Percentiles rank a stretch among this genome's conserved stretches.
Evolutionary conservation across 345 rosid species (phyloP).

Genomic region (Passiflora organensis): DNA sequence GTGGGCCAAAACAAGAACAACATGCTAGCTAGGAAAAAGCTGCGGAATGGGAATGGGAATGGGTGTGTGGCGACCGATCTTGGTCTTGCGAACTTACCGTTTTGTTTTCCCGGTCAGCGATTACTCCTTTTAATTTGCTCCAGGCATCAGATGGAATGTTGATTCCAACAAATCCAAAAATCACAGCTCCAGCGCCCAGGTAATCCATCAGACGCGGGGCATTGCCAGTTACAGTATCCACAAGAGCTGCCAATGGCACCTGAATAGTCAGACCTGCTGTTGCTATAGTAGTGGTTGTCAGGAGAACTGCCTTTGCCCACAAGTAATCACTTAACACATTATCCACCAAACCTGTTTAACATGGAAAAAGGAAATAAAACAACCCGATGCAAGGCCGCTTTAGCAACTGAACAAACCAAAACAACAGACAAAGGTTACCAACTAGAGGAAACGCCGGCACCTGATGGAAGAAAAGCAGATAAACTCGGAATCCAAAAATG

Average conservation of each 20-base stretch:
- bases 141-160: conserved; percentile 64
- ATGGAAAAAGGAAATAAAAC: neutral
- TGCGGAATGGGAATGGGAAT: conserved; percentile 14
- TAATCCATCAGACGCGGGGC: conserved; percentile 63
- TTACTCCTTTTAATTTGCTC: conserved; percentile 41
- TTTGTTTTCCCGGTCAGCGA: conserved; percentile 36
- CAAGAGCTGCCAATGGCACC: conserved; percentile 90
- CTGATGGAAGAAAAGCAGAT: neutral
- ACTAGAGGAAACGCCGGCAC: no score
- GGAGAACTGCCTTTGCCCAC: conserved; percentile 91
- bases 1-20: neutral
- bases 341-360: conserved; percentile 64
- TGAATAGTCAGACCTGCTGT: conserved; percentile 91
- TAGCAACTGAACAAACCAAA: no score
- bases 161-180: conserved; percentile 88
- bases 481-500: neutral
- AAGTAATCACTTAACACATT: conserved; percentile 89
- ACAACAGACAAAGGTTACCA: no score
- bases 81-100: conserved; percentile 17
- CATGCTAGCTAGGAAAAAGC: no score
- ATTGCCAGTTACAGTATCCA: conserved; percentile 71
- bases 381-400: no score
- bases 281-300: conserved; percentile 89
- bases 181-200: conserved; percentile 80
- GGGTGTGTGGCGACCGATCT: conserved; percentile 7